Conservation (phyloP, 441 rosid species). For the Adansonia gregorii region DNA sequence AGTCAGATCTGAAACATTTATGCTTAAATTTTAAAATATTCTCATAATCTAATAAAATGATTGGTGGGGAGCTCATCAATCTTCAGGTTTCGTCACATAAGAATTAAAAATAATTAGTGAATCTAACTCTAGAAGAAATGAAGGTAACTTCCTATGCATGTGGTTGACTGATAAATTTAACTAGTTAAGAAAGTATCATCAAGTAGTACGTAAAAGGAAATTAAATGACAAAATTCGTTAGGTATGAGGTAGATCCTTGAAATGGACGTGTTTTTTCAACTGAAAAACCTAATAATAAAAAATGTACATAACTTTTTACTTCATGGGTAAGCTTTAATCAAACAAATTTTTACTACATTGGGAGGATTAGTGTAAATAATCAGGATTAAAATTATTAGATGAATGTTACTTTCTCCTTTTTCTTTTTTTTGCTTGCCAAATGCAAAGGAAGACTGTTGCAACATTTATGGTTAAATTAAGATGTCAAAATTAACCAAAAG, state of each 20-base stretch:
- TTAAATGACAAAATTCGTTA: background rate
- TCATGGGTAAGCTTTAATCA: background rate
- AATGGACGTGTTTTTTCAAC: too few species aligned
- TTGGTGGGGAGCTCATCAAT: background rate
- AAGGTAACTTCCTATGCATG: background rate
- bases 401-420: background rate
- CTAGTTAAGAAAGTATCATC: too few species aligned
- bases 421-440: background rate
- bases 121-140: background rate
- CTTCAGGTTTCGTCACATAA: background rate
- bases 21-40: too few species aligned
- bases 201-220: background rate
- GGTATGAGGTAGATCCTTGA: too few species aligned
- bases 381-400: background rate
- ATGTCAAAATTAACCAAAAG: slow-evolving; percentile 18
- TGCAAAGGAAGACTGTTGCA: background rate
- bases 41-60: too few species aligned
- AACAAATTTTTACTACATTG: background rate
- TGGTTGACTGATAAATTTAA: background rate
- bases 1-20: too few species aligned
- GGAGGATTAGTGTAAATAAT: background rate
- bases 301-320: too few species aligned
- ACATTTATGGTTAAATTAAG: slow-evolving; percentile 5
- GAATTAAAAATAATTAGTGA: too few species aligned
- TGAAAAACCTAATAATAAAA: too few species aligned